Base-by-base conservation (phyloP, 371 early-diverging fungal species). In the Entomophthora muscae region DNA sequence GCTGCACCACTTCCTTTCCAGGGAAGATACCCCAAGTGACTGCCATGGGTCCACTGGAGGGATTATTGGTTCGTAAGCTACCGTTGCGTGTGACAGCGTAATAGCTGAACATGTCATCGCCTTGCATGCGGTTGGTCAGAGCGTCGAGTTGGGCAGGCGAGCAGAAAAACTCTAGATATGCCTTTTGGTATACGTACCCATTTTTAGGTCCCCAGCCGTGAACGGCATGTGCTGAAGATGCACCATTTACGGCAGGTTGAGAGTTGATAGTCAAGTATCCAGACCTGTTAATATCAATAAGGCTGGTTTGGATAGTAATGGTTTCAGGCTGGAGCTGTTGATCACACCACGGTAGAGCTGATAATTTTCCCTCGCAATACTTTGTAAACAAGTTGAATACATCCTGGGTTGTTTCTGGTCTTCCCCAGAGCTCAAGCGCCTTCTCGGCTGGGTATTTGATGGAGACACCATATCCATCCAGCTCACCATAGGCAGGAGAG, bases 11-110 rank as follows among this genome's bases (percentile, higher is more conserved):
- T 68, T 97, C 42, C 96, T 73, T 93, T 63, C 94, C 94, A 5
- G 95, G 94, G 83, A 97, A 97, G 2, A 95, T 94, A 65, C 98
- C 98, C 98, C 98, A 97, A 5, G 98, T 95, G 21, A 97, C 93
- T 13, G 98, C 96, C 66, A 92, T 95, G 13, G 94, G 91, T 23
- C 83, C 83, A 69, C 90, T 92, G 59, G 73, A 78, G 33, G 78
- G 75, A 55, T 84, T 85, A 75, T 95, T 95, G 52, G 93, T 91
- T 54, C 73, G 72, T 64, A 95, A 77, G 67, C 92, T 87, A 57
- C 95, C 95, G 60, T 83, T 71, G 63, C 80, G 81, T 75, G 90
- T 93, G 59, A 95, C 91, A 2, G 93, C 94, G 73, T 89, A 89
- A 71, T 85, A 97, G 22, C 96, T 93, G 42, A 33, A 61, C 32